Conservation (phyloP, 2,329 filamentous ascomycete genomes). For the Botrytis fabae region DNA sequence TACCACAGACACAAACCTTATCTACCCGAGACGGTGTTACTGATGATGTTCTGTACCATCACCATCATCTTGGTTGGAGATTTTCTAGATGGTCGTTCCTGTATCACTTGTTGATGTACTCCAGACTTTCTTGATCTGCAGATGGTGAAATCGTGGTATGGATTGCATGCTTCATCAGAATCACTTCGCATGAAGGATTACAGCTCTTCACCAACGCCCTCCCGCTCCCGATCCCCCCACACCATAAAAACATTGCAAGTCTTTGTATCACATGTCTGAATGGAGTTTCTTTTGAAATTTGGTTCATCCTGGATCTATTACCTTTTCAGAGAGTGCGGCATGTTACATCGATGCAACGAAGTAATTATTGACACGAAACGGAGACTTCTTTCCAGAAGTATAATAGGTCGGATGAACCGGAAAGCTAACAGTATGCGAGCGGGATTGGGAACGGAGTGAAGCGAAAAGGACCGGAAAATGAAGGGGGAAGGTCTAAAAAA, state of each 20-base stretch:
- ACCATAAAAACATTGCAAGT: not conserved
- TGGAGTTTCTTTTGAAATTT: not conserved
- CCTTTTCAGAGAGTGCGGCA: not conserved
- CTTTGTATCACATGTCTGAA: not conserved
- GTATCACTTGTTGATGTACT: constrained; percentile 20
- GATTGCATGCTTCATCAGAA: constrained; percentile 24
- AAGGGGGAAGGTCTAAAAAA: constrained; percentile 1
- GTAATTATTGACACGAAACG: constrained; percentile 6
- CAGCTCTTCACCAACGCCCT: not conserved
- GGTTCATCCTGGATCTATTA: not conserved
- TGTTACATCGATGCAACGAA: constrained; percentile 14
- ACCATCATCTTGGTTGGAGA: constrained; percentile 22
- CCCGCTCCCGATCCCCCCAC: not conserved
- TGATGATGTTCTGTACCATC: constrained; percentile 3
- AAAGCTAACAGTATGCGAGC: constrained; percentile 3
- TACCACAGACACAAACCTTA: constrained; percentile 7
- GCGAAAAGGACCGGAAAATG: constrained; percentile 13
- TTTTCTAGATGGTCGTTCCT: constrained; percentile 23
- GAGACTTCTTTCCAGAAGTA: constrained; percentile 1
- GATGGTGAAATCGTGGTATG: constrained; percentile 21
- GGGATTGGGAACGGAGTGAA: constrained; percentile 8
- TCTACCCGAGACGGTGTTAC: constrained; percentile 21
- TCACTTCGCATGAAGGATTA: constrained; percentile 6
- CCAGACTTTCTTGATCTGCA: constrained; percentile 22
- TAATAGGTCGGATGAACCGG: constrained; percentile 19